These are phyloP conservation scores for Anethum foeniculum DNA, from an alignment of 140 eudicot genomes.

Conservation along the genomic window DNA sequence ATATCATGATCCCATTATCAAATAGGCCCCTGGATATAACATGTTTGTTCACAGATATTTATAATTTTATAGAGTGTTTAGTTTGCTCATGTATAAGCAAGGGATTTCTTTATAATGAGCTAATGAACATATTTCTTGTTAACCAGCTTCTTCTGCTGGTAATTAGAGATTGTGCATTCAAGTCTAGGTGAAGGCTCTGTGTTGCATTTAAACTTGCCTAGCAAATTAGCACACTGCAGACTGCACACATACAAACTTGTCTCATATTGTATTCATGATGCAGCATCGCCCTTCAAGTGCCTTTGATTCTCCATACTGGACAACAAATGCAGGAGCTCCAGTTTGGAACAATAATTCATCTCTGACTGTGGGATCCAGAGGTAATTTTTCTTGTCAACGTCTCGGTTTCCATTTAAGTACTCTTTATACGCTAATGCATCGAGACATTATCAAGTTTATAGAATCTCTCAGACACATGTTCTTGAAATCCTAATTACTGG, in stretches of 20 bases:
- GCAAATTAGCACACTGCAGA: no score
- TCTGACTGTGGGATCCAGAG: constrained; percentile 7
- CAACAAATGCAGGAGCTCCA: constrained; percentile 9
- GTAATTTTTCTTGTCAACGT: background rate
- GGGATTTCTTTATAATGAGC: background rate
- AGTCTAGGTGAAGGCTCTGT: no score
- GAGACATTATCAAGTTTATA: background rate
- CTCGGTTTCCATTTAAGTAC: background rate
- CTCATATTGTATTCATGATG: background rate
- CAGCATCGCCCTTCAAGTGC: constrained; percentile 13
- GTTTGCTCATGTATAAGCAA: background rate
- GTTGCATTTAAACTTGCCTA: no score
- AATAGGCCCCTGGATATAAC: no score
- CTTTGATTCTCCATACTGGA: constrained; percentile 7
- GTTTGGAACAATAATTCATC: constrained; percentile 8
- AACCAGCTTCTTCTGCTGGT: background rate
- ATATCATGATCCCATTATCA: background rate
- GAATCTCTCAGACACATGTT: background rate
- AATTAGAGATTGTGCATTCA: background rate
- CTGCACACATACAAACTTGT: background rate
- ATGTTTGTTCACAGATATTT: background rate
- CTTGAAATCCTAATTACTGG: background rate
- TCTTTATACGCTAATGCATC: background rate
- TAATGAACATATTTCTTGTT: background rate
- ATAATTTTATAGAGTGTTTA: no score